Base-by-base conservation (phyloP, 2,329 filamentous ascomycete genomes). In the Didymosphaeria variabile region DNA sequence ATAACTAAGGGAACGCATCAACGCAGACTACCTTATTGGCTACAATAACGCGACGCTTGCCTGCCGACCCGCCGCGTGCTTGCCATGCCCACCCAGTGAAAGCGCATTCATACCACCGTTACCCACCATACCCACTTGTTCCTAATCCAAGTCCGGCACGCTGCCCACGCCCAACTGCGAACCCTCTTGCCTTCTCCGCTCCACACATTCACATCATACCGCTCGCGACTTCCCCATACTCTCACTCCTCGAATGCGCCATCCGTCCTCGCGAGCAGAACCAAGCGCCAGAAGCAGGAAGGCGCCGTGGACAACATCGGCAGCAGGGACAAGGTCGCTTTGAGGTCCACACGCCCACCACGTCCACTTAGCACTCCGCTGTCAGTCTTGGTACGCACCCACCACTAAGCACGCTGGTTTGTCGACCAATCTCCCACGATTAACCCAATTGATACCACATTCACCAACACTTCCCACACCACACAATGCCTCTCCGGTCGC, bases 401-500 rank as follows among this genome's bases (percentile, higher is more conserved):
- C 46, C 53, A 15, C 42, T n/a, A 17, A 13, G 53, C 5, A 32
- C 53, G 17, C 15, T 31, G 17, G 12, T 19, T 40, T 1, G 38
- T 36, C 40, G 17, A 34, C 36, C 29, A 57, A 55, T 50, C 49
- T 55, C 49, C 32, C 45, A 38, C 54, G 40, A 42, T 34, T 57
- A 55, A 26, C 58, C 21, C 21, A 9, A 49, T 56, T 46, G 21
- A 58, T 13, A 57, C 44, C 44, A 15, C 46, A 3, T 3, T 6
- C 47, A 26, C 36, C n/a, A 42, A 34, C 31, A 21, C 38, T 32
- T 12, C 9, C 40, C 46, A 47, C 45, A 2, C 51, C 36, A 32
- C 46, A 38, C 57, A 54, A 62, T 62, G 60, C 52, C 60, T 29
- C 77, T 84, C 64, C 81, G 82, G 60, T 81, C 80, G 63, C 79